Evolutionary conservation across 2,329 filamentous ascomycete genomes (phyloP).

Genomic region (Malbranchea zuffiana): DNA sequence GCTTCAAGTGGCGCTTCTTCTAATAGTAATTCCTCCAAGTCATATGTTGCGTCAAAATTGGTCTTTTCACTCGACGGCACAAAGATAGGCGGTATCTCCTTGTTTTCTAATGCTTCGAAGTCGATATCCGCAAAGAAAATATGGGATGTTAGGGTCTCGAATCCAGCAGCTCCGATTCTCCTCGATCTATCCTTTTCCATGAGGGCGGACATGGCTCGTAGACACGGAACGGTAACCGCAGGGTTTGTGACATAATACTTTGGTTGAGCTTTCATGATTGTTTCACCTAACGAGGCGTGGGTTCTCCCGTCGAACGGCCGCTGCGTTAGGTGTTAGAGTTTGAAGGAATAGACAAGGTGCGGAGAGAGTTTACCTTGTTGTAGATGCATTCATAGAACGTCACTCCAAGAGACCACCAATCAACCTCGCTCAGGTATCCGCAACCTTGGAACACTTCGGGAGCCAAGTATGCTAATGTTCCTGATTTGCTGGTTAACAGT

Average conservation of each 20-base stretch:
- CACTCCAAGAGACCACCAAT: conserved; percentile 98
- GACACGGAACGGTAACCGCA: conserved; percentile 74
- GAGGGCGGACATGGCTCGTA: conserved; percentile 77
- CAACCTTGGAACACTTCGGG: conserved; percentile 88
- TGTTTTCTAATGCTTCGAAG: conserved; percentile 72
- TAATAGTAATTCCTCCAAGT: conserved; percentile 81
- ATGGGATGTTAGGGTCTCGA: conserved; percentile 74
- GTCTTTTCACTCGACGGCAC: conserved; percentile 93
- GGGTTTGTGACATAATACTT: conserved; percentile 89
- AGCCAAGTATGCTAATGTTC: conserved; percentile 87
- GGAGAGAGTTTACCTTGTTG: conserved; percentile 59
- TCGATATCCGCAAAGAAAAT: conserved; percentile 82
- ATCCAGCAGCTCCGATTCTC: conserved; percentile 71
- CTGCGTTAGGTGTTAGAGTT: conserved; percentile 40
- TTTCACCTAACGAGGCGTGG: conserved; percentile 65
- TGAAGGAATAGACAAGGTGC: not conserved
- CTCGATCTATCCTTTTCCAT: conserved; percentile 69
- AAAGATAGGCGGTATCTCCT: conserved; percentile 84
- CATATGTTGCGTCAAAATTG: conserved; percentile 97
- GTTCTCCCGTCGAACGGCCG: conserved; percentile 86
- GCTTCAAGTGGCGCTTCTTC: conserved; percentile 94
- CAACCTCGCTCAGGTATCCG: conserved; percentile 80
- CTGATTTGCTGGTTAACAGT: conserved; percentile 85
- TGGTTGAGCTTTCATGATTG: conserved; percentile 70
- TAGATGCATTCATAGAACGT: conserved; percentile 99